Conservation (phyloP, 176 grass and related monocot species). For the Aegilops sharonensis region DNA sequence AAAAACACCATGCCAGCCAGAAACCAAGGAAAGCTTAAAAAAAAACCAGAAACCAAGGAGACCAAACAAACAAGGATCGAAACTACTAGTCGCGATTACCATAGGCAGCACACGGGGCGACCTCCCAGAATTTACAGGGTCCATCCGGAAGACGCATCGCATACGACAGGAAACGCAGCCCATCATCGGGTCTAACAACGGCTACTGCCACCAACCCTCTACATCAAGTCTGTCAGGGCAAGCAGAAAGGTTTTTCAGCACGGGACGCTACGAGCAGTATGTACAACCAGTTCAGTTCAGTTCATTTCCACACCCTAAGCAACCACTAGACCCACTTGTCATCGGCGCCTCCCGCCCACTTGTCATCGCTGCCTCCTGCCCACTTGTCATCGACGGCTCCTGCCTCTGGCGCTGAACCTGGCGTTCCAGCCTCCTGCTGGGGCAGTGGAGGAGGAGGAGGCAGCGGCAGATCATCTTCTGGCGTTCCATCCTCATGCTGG, state of each 20-base stretch:
- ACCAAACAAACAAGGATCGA: not conserved
- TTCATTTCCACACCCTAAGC: not conserved
- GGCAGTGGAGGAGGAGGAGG: not conserved
- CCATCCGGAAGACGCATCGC: not conserved
- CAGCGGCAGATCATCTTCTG: not conserved
- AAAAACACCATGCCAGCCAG: not conserved
- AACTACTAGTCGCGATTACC: not conserved
- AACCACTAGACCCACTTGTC: not conserved
- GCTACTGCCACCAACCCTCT: not conserved
- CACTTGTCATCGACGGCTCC: not conserved
- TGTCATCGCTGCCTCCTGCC: too few relatives aligned
- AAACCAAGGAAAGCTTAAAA: not conserved
- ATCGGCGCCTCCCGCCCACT: not conserved
- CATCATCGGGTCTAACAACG: not conserved
- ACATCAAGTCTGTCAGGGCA: not conserved
- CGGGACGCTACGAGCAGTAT: not conserved
- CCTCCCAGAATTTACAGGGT: constrained; percentile 15
- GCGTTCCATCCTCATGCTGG: not conserved
- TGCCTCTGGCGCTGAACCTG: not conserved
- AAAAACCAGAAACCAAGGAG: not conserved
- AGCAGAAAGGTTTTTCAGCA: constrained; percentile 1
- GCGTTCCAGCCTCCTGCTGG: not conserved
- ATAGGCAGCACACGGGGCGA: not conserved
- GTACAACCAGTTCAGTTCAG: not conserved
- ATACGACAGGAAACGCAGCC: not conserved